phyloP scores from a whole-genome alignment of 169 alveolate genomes.

The Plasmodium falciparum region DNA sequence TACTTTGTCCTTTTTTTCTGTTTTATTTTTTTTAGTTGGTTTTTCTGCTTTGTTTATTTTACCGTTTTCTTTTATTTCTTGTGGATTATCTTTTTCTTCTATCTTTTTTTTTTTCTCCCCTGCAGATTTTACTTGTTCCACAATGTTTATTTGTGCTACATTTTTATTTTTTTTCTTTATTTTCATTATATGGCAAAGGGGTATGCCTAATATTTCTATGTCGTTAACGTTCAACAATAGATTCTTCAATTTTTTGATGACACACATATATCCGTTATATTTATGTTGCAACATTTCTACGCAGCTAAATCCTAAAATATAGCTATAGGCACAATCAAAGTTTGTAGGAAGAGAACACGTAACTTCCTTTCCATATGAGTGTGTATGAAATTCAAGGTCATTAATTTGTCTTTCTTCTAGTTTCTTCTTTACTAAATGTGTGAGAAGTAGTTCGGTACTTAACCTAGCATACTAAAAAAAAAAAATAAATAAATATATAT shows the following conservation, averaged over 20 bases:
- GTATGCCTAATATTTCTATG: slow-evolving; percentile 33
- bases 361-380: slow-evolving; percentile 89
- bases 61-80: background rate
- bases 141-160: background rate
- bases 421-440: slow-evolving; percentile 20
- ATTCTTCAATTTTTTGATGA: slow-evolving; percentile 86
- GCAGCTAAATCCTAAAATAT: slow-evolving; percentile 94
- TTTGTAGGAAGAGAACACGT: slow-evolving; percentile 96
- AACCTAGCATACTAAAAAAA: slow-evolving; percentile 21
- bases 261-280: slow-evolving; percentile 93
- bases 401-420: background rate
- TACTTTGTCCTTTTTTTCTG: too few relatives aligned
- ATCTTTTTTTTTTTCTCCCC: background rate
- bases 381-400: slow-evolving; percentile 5
- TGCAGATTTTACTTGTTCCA: background rate
- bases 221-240: slow-evolving; percentile 22
- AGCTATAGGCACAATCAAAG: slow-evolving; percentile 96
- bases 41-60: too few relatives aligned
- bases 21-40: too few relatives aligned
- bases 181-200: slow-evolving; percentile 10
- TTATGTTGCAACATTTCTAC: slow-evolving; percentile 89
- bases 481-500: background rate
- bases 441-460: slow-evolving; percentile 26
- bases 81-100: background rate
- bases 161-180: background rate